Percentiles rank a stretch among this genome's conserved stretches.
Evolutionary conservation across 176 grass and related monocot genomes (phyloP).

Genomic region (Stipa capillata): DNA sequence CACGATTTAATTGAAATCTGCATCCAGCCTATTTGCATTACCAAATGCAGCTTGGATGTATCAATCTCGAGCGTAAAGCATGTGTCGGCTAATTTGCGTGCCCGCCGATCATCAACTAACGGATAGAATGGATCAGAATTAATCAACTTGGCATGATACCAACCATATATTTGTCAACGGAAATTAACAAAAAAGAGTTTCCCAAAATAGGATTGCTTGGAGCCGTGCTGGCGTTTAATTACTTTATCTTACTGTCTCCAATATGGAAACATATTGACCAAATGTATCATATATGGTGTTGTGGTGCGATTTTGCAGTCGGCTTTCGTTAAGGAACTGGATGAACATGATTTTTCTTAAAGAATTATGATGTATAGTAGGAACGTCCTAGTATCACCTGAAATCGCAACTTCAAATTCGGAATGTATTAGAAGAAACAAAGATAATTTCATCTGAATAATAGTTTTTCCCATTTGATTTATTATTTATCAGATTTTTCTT

Average conservation of each 20-base stretch:
- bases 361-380: too few relatives aligned
- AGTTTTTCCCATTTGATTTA: too few relatives aligned
- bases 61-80: neutral
- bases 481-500: too few relatives aligned
- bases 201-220: neutral
- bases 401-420: too few relatives aligned
- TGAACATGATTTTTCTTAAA: too few relatives aligned
- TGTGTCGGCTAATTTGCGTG: slow-evolving; percentile 12
- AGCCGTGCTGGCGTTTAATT: neutral
- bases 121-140: neutral
- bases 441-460: too few relatives aligned
- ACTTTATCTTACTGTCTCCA: neutral
- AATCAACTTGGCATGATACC: neutral
- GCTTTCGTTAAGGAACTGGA: too few relatives aligned
- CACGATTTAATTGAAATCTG: neutral
- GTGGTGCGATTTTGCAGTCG: too few relatives aligned
- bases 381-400: too few relatives aligned
- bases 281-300: too few relatives aligned
- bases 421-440: too few relatives aligned
- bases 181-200: neutral
- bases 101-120: neutral
- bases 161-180: neutral
- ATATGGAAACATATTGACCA: neutral
- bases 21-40: neutral
- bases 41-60: slow-evolving; percentile 6